Base-by-base conservation (phyloP, 2,329 filamentous ascomycete species). In the Calonectria leucothoes region DNA sequence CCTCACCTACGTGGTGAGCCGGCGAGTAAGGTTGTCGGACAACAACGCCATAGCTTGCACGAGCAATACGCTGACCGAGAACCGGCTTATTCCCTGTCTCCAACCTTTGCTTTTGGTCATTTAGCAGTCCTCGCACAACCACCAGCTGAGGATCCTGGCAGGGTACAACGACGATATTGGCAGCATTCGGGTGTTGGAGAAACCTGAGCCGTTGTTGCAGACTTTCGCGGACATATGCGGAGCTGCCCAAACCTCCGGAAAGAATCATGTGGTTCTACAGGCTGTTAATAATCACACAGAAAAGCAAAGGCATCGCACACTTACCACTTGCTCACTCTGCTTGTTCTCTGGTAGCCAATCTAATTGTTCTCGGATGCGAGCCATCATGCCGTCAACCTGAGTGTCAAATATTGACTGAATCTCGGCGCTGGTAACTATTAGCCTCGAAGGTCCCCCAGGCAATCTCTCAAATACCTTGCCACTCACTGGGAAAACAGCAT, bases 61-160 rank as follows among this genome's bases (percentile, higher is more conserved):
- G 77, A n/a, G 77, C 77, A 20, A 79, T 81, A 5, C 86, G 81
- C 35, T 81, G 83, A 11, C 84, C 82, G 11, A 91, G 82, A 0
- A 90, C 87, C 0, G 87, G 80, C 7, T 79, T 81, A 2, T 82
- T 80, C 2, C 84, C 84, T 1, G 85, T 83, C 6, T 86, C 82
- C 45, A 88, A 82, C 61, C 85, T 87, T 51, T 89, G 86, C n/a
- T 89, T 82, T 14, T 88, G 84, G 63, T 91, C 88, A 3, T 86
- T 82, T 1, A 91, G 86, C 3, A 90, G 81, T 0, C 89, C 89
- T 73, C 89, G 88, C 51, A 89, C 88, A 1, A 91, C 89, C 6
- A 89, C 88, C 0, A 91, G 86, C 69, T 90, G 88, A 0, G 89
- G 89, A 57, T 91, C 89, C 11, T 87, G 85, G 2, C 85, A 86